A percentile compares a stretch with the other conserved stretches of the same genome.
phyloP scores from a whole-genome alignment of 1,139 yeast genomes.

The Starmera stellimalicola region DNA sequence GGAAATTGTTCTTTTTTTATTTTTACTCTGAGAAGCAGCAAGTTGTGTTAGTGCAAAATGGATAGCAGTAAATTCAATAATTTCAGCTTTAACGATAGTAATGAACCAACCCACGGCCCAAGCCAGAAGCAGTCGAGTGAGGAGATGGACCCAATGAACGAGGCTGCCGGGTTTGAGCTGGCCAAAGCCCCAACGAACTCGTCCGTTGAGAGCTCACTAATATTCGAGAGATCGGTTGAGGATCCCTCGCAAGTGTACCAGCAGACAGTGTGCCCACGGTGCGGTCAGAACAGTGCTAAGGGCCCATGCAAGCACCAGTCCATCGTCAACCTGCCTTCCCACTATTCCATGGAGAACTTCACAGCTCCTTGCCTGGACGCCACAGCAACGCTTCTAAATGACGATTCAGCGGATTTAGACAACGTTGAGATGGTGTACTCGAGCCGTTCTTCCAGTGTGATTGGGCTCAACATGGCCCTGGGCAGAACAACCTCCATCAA shows the following conservation, averaged over 20 bases:
- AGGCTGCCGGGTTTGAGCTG: background rate
- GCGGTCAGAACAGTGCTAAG: conserved; percentile 11
- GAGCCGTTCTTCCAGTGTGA: conserved; percentile 54
- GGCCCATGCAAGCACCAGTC: conserved; percentile 12
- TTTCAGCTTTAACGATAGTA: no score
- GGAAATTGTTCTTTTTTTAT: no score
- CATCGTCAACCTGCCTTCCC: conserved; percentile 30
- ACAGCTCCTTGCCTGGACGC: conserved; percentile 84
- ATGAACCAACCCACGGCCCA: no score
- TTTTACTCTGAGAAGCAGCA: no score
- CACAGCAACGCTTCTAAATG: conserved; percentile 53
- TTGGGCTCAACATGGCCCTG: conserved; percentile 52
- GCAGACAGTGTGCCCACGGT: conserved; percentile 18
- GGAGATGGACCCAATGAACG: background rate
- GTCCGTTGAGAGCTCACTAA: conserved; percentile 8
- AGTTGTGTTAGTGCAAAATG: no score
- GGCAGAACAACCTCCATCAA: conserved; percentile 28
- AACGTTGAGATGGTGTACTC: conserved; percentile 62
- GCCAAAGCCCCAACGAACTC: background rate
- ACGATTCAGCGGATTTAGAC: conserved; percentile 48
- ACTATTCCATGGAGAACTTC: conserved; percentile 52
- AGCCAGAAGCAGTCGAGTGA: no score
- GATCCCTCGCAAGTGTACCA: conserved; percentile 18
- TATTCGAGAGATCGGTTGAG: conserved; percentile 20
- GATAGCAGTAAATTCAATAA: no score